Percentiles rank a stretch among this genome's conserved stretches.
Conservation (phyloP, 2,329 filamentous ascomycete genomes). For the Graphium sp. region DNA sequence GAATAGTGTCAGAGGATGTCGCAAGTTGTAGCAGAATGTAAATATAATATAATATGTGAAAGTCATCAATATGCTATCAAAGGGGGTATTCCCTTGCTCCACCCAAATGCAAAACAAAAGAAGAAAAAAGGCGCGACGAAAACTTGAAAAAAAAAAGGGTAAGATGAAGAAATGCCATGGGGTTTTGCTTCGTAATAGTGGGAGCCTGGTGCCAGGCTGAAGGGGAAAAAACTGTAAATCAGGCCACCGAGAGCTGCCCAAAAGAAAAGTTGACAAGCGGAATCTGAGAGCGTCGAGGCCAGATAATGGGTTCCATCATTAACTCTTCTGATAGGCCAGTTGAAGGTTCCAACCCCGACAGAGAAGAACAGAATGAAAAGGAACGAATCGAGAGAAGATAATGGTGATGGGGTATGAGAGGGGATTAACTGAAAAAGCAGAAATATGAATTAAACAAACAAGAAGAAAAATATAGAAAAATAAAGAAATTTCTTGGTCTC, state of each 20-base stretch:
- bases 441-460: not conserved
- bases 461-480: constrained; percentile 3
- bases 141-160: constrained; percentile 7
- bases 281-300: too few relatives aligned
- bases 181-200: too few relatives aligned
- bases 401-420: not conserved
- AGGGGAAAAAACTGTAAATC: too few relatives aligned
- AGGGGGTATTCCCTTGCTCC: constrained; percentile 3
- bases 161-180: constrained; percentile 9
- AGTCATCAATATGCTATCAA: not conserved
- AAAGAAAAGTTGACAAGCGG: too few relatives aligned
- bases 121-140: constrained; percentile 2
- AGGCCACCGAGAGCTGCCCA: too few relatives aligned
- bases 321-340: too few relatives aligned
- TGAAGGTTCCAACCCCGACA: too few relatives aligned
- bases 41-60: not conserved
- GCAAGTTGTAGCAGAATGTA: not conserved
- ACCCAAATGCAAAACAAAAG: too few relatives aligned
- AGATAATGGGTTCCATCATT: too few relatives aligned
- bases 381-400: constrained; percentile 3
- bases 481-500: too few relatives aligned
- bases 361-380: constrained; percentile 6
- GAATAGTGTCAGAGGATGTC: not conserved
- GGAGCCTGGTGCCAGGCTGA: too few relatives aligned
- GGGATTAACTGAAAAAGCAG: not conserved